Conservation (phyloP, 768 basidiomycete genomes). For the Clitopilus hobsonii region DNA sequence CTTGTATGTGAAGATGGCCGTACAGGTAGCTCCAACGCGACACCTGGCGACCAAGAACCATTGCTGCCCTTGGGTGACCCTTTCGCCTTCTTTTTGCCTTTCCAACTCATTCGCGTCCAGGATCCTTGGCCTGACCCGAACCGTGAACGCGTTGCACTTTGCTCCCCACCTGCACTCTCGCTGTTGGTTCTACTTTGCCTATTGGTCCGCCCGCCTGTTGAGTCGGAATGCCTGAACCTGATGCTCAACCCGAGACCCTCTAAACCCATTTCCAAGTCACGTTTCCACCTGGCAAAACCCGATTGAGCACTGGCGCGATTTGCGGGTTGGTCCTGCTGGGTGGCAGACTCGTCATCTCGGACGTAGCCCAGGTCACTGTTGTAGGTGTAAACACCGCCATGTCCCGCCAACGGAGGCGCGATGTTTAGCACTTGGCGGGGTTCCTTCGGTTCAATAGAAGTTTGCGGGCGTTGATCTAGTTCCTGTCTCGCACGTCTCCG, state of each 20-base stretch:
- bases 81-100: constrained; percentile 31
- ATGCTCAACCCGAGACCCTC: constrained; percentile 32
- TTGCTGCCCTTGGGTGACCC: constrained; percentile 16
- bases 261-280: constrained; percentile 30
- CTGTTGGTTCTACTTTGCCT: constrained; percentile 9
- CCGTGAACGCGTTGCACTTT: constrained; percentile 22
- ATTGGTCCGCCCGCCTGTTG: constrained; percentile 14
- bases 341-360: background rate
- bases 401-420: constrained; percentile 6
- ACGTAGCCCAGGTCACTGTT: background rate
- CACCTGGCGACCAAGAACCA: constrained; percentile 29
- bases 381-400: constrained; percentile 1
- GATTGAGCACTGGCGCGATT: constrained; percentile 22
- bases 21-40: constrained; percentile 28
- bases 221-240: constrained; percentile 36
- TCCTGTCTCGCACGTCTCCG: constrained; percentile 20
- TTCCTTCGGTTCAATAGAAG: constrained; percentile 12
- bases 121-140: constrained; percentile 15
- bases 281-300: constrained; percentile 40
- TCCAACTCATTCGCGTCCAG: constrained; percentile 22
- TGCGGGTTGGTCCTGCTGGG: background rate
- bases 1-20: constrained; percentile 21
- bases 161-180: constrained; percentile 8
- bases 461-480: constrained; percentile 7
- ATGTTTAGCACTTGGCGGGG: constrained; percentile 16